phyloP scores from a whole-genome alignment of 306 rosid genomes.

The Datisca glomerata region DNA sequence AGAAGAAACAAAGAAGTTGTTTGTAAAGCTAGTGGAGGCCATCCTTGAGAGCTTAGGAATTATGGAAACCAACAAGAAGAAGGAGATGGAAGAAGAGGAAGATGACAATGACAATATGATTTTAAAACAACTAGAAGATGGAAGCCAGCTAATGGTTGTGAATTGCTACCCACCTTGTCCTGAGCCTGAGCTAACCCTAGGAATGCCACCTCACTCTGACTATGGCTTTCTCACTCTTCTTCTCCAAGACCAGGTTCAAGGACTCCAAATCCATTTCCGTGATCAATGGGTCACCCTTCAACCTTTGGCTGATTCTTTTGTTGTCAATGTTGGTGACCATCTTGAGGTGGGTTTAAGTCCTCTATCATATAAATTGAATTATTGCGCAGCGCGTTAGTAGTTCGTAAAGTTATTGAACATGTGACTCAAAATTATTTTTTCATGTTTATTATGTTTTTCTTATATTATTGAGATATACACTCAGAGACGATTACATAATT shows the following conservation, averaged over 20 bases:
- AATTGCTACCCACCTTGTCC: slow-evolving; percentile 32
- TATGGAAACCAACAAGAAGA: not conserved
- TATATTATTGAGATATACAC: too few species aligned
- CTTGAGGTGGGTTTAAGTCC: too few species aligned
- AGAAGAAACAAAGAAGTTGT: slow-evolving; percentile 40
- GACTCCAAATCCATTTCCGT: slow-evolving; percentile 16
- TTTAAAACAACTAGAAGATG: slow-evolving; percentile 36
- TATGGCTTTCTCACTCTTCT: slow-evolving; percentile 24
- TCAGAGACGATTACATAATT: too few species aligned
- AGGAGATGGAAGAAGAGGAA: slow-evolving; percentile 18
- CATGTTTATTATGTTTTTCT: too few species aligned
- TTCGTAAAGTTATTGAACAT: too few species aligned
- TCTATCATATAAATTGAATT: too few species aligned
- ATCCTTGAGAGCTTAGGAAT: slow-evolving; percentile 41
- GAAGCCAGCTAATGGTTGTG: slow-evolving; percentile 64
- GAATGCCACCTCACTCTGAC: slow-evolving; percentile 21
- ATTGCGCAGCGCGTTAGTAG: too few species aligned
- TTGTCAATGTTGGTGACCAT: slow-evolving; percentile 34
- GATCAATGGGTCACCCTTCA: slow-evolving; percentile 13
- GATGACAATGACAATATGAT: slow-evolving; percentile 5
- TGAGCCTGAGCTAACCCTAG: slow-evolving; percentile 22
- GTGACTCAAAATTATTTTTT: too few species aligned
- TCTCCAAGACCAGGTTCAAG: slow-evolving; percentile 19
- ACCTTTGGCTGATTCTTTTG: slow-evolving; percentile 10
- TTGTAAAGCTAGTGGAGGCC: slow-evolving; percentile 43